These are phyloP conservation scores for Alloteropsis semialata DNA, from an alignment of 176 grass and related monocot genomes.

Conservation along the genomic window DNA sequence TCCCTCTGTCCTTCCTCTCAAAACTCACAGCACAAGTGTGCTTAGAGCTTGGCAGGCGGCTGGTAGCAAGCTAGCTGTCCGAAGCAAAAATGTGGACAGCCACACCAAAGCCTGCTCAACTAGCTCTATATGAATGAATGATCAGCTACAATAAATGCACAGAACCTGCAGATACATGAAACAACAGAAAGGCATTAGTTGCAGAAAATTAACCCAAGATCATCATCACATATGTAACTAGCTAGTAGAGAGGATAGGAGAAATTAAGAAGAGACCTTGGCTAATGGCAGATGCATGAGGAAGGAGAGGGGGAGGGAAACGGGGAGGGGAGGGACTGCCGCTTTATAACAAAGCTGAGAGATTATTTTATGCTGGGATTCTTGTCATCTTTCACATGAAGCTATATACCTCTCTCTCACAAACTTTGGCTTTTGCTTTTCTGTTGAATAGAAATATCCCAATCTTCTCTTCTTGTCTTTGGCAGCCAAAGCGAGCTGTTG, in stretches of 20 bases:
- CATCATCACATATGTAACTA: constrained; percentile 11
- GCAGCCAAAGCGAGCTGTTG: constrained; percentile 14
- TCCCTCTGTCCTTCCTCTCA: constrained; percentile 30
- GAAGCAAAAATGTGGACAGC: constrained; percentile 56
- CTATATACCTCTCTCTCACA: constrained; percentile 1
- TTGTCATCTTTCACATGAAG: constrained; percentile 61
- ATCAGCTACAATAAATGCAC: constrained; percentile 48
- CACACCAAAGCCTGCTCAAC: constrained; percentile 19
- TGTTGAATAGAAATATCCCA: constrained; percentile 63
- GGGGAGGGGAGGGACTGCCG: constrained; percentile 26
- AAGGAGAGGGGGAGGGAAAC: constrained; percentile 58
- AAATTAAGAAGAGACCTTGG: constrained; percentile 40
- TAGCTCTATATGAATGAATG: constrained; percentile 48
- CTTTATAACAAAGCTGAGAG: constrained; percentile 56
- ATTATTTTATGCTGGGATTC: constrained; percentile 53
- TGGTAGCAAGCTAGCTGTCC: constrained; percentile 37
- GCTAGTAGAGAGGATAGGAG: constrained; percentile 9
- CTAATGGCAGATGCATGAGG: constrained; percentile 42
- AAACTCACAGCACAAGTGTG: constrained; percentile 20
- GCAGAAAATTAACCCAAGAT: constrained; percentile 12
- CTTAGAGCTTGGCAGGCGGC: constrained; percentile 23
- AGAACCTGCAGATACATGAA: constrained; percentile 53
- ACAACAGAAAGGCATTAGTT: constrained; percentile 17
- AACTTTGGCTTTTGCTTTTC: constrained; percentile 63
- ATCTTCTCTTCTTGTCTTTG: constrained; percentile 82